These are phyloP conservation scores for Chlorella ohadii DNA, from an alignment of 139 green algal species.

Conservation along the genomic window DNA sequence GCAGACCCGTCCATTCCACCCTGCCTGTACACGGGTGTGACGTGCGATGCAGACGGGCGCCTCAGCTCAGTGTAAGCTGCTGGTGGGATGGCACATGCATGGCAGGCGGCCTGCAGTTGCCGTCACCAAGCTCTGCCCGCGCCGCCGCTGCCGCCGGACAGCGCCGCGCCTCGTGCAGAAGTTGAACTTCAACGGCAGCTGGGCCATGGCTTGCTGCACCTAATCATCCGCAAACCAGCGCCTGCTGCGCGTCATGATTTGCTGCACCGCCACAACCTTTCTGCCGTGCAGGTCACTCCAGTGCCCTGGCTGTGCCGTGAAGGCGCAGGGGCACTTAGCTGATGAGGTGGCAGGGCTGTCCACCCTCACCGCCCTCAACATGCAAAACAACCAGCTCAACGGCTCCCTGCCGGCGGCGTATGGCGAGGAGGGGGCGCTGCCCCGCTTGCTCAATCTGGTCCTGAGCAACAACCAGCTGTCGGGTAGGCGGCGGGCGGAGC, in stretches of 20 bases:
- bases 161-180: no score
- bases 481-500: background rate
- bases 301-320: background rate
- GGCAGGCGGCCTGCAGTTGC: background rate
- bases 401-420: background rate
- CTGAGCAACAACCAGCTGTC: background rate
- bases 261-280: no score
- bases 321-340: background rate
- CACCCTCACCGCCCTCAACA: slow-evolving; percentile 3
- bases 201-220: no score
- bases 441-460: background rate
- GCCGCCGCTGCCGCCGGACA: background rate
- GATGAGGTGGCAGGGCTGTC: background rate
- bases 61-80: background rate
- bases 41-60: background rate
- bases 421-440: background rate
- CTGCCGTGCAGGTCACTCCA: background rate
- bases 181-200: no score
- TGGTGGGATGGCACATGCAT: background rate
- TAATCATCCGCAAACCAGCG: no score
- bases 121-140: background rate
- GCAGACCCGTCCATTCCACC: background rate
- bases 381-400: slow-evolving; percentile 4
- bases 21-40: slow-evolving; percentile 17
- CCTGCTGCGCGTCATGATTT: no score